Conservation (phyloP, 225 moss, liverwort and hornwort genomes). For the Pleurozium schreberi region DNA sequence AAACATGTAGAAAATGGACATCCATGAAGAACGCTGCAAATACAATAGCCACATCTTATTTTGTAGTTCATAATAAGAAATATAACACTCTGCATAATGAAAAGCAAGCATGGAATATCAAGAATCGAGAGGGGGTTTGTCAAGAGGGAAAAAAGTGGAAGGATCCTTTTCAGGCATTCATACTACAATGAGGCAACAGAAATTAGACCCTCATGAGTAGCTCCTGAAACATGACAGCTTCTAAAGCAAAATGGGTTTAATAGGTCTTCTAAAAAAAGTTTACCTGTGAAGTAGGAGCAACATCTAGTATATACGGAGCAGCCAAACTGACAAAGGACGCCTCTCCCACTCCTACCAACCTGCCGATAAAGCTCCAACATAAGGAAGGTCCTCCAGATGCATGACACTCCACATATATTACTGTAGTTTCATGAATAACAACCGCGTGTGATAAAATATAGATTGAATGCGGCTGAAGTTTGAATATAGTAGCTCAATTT, state of each 20-base stretch:
- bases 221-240: not conserved
- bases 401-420: not conserved
- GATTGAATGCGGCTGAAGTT: not conserved
- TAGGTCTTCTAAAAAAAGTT: not conserved
- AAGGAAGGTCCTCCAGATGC: not conserved
- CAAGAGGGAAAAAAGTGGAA: not conserved
- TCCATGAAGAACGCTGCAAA: conserved; percentile 65
- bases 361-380: not conserved
- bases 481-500: not conserved
- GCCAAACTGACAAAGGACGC: conserved; percentile 92
- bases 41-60: not conserved
- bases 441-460: not conserved
- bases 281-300: conserved; percentile 62
- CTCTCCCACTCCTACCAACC: conserved; percentile 93
- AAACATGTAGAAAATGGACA: conserved; percentile 81
- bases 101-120: not conserved
- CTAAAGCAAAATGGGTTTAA: not conserved
- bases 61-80: not conserved
- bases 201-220: not conserved
- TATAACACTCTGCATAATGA: not conserved
- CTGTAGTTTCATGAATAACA: not conserved
- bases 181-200: not conserved
- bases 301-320: conserved; percentile 90
- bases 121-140: not conserved
- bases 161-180: not conserved